Conservation (phyloP, 768 basidiomycete genomes). For the Mycena haematopus region DNA sequence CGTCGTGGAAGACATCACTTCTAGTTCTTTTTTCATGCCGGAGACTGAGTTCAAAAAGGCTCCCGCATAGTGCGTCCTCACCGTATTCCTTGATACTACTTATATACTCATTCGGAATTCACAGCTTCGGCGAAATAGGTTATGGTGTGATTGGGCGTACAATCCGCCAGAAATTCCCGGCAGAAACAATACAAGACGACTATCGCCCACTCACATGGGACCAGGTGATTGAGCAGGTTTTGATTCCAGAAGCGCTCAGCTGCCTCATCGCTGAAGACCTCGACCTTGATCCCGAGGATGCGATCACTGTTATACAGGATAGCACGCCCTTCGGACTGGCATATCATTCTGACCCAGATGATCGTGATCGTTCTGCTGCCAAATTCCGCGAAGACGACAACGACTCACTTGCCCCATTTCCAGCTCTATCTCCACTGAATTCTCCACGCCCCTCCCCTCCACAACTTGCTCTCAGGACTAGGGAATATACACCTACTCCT, state of each 20-base stretch:
- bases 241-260: neutral
- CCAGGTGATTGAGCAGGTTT: neutral
- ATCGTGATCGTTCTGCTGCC: neutral
- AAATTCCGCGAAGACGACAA: neutral
- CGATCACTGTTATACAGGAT: neutral
- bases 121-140: neutral
- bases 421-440: neutral
- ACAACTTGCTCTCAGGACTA: neutral
- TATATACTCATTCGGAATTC: neutral
- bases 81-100: neutral
- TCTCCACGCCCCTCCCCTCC: neutral
- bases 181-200: neutral
- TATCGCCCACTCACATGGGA: neutral
- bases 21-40: neutral
- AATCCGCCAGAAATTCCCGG: neutral
- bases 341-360: neutral
- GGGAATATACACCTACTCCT: too few species aligned
- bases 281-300: neutral
- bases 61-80: neutral
- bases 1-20: neutral
- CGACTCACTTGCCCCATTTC: neutral
- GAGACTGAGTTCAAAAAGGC: neutral
- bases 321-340: neutral
- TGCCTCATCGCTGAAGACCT: neutral
- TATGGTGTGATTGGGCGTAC: neutral